Conservation (phyloP, 306 rosid genomes). For the Gleditsia sinensis region DNA sequence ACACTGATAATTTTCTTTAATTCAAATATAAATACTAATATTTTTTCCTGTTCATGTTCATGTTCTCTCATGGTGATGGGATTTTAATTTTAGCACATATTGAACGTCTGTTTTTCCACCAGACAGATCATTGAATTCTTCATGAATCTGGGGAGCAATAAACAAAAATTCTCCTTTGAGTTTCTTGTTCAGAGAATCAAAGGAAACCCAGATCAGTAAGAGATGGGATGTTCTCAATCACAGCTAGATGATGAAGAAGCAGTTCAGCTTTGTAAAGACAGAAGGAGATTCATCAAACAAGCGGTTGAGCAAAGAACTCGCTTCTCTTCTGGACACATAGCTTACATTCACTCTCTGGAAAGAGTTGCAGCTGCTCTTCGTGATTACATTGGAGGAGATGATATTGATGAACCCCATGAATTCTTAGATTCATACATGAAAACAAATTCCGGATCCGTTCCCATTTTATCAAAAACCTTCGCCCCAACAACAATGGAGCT, state of each 20-base stretch:
- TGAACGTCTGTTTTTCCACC: slow-evolving; percentile 31
- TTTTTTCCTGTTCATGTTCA: background rate
- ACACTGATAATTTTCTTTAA: slow-evolving; percentile 4
- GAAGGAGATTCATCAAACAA: slow-evolving; percentile 80
- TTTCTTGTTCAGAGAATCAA: slow-evolving; percentile 48
- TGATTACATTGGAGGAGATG: slow-evolving; percentile 70
- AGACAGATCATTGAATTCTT: slow-evolving; percentile 35
- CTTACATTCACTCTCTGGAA: slow-evolving; percentile 71
- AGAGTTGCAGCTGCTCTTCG: slow-evolving; percentile 83
- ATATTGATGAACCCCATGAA: slow-evolving; percentile 43
- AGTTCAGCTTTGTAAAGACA: slow-evolving; percentile 88
- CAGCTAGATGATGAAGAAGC: slow-evolving; percentile 85
- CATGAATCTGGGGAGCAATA: slow-evolving; percentile 51
- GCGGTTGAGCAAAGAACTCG: slow-evolving; percentile 77
- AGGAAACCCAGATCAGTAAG: slow-evolving; percentile 37
- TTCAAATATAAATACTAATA: background rate
- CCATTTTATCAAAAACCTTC: slow-evolving; percentile 59
- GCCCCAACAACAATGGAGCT: slow-evolving; percentile 47
- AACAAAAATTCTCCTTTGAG: slow-evolving; percentile 45
- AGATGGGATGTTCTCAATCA: slow-evolving; percentile 96
- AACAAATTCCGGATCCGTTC: too few species aligned
- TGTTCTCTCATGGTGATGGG: too few species aligned
- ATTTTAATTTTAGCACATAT: background rate
- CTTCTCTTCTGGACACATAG: slow-evolving; percentile 72
- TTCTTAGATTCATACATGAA: slow-evolving; percentile 65